These are phyloP conservation scores for Lasiodiplodia citricola DNA, from an alignment of 2,329 filamentous ascomycete species.

Conservation along the genomic window DNA sequence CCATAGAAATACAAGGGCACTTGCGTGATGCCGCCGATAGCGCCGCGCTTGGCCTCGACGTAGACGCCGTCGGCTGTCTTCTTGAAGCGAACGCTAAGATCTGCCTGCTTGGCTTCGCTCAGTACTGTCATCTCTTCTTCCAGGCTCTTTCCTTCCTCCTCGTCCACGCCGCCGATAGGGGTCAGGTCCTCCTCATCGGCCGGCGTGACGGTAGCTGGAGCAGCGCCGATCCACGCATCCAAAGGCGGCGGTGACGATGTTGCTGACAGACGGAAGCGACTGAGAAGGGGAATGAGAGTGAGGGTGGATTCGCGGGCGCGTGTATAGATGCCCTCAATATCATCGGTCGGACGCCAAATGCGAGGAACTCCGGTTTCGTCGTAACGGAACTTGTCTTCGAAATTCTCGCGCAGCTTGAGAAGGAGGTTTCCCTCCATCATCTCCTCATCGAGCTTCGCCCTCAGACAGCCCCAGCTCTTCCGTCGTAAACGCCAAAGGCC, in stretches of 20 bases:
- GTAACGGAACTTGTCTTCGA: slow-evolving; percentile 99
- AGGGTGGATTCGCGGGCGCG: slow-evolving; percentile 91
- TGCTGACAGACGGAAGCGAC: slow-evolving; percentile 77
- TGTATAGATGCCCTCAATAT: slow-evolving; percentile 96
- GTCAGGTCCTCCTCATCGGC: slow-evolving; percentile 89
- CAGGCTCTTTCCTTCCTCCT: slow-evolving; percentile 90
- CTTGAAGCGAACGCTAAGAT: slow-evolving; percentile 94
- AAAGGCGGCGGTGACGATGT: slow-evolving; percentile 82
- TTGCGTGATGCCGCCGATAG: slow-evolving; percentile 92
- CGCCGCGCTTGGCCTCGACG: slow-evolving; percentile 95
- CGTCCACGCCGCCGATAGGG: slow-evolving; percentile 91
- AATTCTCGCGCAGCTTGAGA: slow-evolving; percentile 95
- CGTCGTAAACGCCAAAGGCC: slow-evolving; percentile 90
- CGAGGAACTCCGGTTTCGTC: slow-evolving; percentile 92
- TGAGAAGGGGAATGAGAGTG: slow-evolving; percentile 85
- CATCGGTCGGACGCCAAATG: slow-evolving; percentile 95
- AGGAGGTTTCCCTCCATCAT: slow-evolving; percentile 97
- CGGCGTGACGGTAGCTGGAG: slow-evolving; percentile 73
- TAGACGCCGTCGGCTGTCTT: slow-evolving; percentile 98
- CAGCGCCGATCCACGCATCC: slow-evolving; percentile 78
- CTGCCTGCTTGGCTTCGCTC: slow-evolving; percentile 85
- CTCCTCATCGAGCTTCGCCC: slow-evolving; percentile 92
- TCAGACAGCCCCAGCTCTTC: slow-evolving; percentile 92
- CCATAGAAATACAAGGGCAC: slow-evolving; percentile 95
- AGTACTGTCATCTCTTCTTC: slow-evolving; percentile 98